Conservation (phyloP, 2,329 filamentous ascomycete species). For the Botryotinia narcissicola region DNA sequence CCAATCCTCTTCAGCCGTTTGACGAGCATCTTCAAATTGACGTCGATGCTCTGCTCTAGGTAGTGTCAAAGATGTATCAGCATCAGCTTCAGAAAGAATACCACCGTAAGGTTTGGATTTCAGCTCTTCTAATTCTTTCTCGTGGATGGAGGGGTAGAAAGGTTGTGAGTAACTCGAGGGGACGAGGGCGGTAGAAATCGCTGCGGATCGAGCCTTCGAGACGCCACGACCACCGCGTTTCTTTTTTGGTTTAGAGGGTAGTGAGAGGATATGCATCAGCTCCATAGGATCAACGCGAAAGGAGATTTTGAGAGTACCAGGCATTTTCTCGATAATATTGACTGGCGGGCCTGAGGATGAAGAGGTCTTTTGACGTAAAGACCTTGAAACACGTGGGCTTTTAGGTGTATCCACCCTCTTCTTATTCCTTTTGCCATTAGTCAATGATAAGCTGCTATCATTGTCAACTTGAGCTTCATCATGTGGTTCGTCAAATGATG, state of each 20-base stretch:
- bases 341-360: conserved; percentile 43
- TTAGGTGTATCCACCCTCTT: conserved; percentile 28
- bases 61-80: conserved; percentile 85
- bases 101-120: conserved; percentile 96
- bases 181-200: conserved; percentile 29
- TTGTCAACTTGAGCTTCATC: conserved; percentile 24
- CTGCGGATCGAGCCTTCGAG: conserved; percentile 43
- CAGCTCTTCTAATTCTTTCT: conserved; percentile 82
- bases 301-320: conserved; percentile 50
- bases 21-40: conserved; percentile 84
- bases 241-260: conserved; percentile 57
- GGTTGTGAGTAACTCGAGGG: conserved; percentile 35
- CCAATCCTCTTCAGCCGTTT: conserved; percentile 91
- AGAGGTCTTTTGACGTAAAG: conserved; percentile 52
- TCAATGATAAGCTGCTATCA: conserved; percentile 17
- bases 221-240: conserved; percentile 45
- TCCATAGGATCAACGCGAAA: conserved; percentile 57
- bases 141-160: conserved; percentile 64
- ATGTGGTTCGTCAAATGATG: conserved; percentile 21
- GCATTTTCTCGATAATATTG: conserved; percentile 40
- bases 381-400: conserved; percentile 52
- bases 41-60: conserved; percentile 77
- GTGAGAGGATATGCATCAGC: conserved; percentile 58
- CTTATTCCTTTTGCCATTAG: conserved; percentile 26
- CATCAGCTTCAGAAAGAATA: conserved; percentile 83